A percentile compares a stretch with the other conserved stretches of the same genome.
Conservation (phyloP, 352 stramenopile genomes). For the Pythium aquatile region DNA sequence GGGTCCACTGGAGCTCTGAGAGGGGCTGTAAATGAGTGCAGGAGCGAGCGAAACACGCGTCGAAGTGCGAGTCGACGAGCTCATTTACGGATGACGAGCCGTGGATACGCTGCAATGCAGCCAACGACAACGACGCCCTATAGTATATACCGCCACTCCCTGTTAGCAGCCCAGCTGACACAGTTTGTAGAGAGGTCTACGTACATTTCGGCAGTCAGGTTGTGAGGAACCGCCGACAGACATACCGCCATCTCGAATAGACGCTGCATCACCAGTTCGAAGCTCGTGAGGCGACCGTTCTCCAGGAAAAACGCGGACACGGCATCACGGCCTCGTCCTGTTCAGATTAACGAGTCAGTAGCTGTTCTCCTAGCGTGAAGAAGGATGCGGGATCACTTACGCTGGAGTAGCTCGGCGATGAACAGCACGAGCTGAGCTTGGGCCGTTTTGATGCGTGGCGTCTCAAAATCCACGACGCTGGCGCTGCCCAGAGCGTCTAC, state of each 20-base stretch:
- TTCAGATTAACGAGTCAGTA: neutral
- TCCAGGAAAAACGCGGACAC: constrained; percentile 58
- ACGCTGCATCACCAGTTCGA: constrained; percentile 24
- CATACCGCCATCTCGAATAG: constrained; percentile 48
- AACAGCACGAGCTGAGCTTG: constrained; percentile 36
- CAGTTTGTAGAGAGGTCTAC: constrained; percentile 3
- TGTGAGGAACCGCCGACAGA: constrained; percentile 18
- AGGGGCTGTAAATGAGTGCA: constrained; percentile 25
- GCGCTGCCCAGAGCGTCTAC: constrained; percentile 39
- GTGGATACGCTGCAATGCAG: constrained; percentile 33
- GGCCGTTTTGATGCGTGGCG: constrained; percentile 30
- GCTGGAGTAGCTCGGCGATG: constrained; percentile 41
- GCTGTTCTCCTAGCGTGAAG: no score
- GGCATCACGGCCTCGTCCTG: constrained; percentile 42
- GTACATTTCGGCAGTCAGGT: constrained; percentile 14
- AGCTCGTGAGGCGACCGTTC: constrained; percentile 34
- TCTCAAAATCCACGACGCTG: constrained; percentile 50
- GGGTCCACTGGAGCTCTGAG: constrained; percentile 41
- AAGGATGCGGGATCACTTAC: constrained; percentile 26
- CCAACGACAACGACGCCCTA: constrained; percentile 31
- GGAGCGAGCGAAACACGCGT: constrained; percentile 25
- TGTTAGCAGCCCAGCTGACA: neutral
- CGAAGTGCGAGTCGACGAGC: constrained; percentile 38
- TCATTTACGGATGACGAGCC: constrained; percentile 9
- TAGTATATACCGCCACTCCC: neutral